Percentiles rank a stretch among this genome's conserved stretches.
Conservation (phyloP, 1,284 basidiomycete species). For the Moniliophthora roreri region DNA sequence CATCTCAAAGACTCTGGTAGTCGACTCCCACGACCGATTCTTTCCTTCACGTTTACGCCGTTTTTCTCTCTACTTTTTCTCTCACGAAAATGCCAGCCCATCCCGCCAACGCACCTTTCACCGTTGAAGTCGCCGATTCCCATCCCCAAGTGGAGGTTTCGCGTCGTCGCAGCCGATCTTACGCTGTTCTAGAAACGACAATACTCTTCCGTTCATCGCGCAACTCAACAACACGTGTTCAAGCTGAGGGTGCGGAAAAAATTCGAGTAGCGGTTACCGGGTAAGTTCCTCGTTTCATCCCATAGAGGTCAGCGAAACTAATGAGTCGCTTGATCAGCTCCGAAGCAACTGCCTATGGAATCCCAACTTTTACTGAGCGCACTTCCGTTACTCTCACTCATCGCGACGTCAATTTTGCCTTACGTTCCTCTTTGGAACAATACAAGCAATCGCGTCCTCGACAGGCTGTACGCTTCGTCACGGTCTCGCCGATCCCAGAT, state of each 20-base stretch:
- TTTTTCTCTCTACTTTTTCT: too few species aligned
- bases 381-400: constrained; percentile 13
- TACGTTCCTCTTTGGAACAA: background rate
- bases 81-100: constrained; percentile 10
- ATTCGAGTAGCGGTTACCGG: constrained; percentile 13
- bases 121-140: constrained; percentile 9
- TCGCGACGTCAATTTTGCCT: constrained; percentile 13
- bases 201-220: constrained; percentile 13
- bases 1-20: constrained; percentile 2
- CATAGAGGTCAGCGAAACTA: background rate
- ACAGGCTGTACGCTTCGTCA: constrained; percentile 10
- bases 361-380: constrained; percentile 5
- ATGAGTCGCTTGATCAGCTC: background rate
- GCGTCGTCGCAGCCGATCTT: constrained; percentile 2
- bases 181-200: constrained; percentile 12
- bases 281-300: background rate
- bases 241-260: constrained; percentile 8
- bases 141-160: constrained; percentile 8
- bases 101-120: constrained; percentile 11
- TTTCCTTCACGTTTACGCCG: background rate
- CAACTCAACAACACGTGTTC: constrained; percentile 7
- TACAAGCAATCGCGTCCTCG: background rate
- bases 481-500: constrained; percentile 14
- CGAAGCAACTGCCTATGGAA: constrained; percentile 11
- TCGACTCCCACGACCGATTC: background rate